These are phyloP conservation scores for Carex parvula DNA, from an alignment of 176 grass and related monocot genomes.

Conservation along the genomic window DNA sequence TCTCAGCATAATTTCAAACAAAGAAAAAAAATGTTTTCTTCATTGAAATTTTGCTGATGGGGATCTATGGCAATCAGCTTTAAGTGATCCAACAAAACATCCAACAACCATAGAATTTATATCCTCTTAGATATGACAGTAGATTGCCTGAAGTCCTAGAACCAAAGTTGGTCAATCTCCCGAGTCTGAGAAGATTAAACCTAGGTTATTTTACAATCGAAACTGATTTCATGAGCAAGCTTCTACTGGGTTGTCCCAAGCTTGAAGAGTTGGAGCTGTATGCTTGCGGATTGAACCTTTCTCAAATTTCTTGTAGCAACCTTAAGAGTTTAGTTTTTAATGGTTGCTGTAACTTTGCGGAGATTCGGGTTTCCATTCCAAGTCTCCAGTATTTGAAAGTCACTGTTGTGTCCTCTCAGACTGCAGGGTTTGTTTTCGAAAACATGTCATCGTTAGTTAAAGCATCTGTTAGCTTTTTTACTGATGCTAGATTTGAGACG, in stretches of 20 bases:
- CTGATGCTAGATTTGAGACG: too few relatives aligned
- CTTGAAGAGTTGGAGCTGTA: slow-evolving; percentile 7
- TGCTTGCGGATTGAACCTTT: background rate
- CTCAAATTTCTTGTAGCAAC: background rate
- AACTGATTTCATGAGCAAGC: background rate
- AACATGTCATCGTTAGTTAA: background rate
- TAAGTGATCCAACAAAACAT: too few relatives aligned
- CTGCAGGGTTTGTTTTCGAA: background rate
- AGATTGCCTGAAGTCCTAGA: background rate
- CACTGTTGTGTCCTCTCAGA: background rate
- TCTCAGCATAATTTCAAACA: too few relatives aligned
- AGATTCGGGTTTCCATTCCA: slow-evolving; percentile 5
- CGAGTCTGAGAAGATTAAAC: background rate
- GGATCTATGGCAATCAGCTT: too few relatives aligned
- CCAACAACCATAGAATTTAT: too few relatives aligned
- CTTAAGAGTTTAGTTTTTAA: slow-evolving; percentile 5
- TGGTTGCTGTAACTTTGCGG: background rate
- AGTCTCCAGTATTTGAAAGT: background rate
- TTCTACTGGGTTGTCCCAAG: background rate
- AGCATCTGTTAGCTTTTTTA: background rate
- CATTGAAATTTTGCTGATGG: too few relatives aligned
- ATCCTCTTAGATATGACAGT: too few relatives aligned
- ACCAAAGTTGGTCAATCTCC: background rate
- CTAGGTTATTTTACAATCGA: background rate
- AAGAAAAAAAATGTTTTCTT: too few relatives aligned